Evolutionary conservation across 1,284 basidiomycete species (phyloP), one percentile per base, ranked within the genome.

Genomic region (Trametes sp.): DNA sequence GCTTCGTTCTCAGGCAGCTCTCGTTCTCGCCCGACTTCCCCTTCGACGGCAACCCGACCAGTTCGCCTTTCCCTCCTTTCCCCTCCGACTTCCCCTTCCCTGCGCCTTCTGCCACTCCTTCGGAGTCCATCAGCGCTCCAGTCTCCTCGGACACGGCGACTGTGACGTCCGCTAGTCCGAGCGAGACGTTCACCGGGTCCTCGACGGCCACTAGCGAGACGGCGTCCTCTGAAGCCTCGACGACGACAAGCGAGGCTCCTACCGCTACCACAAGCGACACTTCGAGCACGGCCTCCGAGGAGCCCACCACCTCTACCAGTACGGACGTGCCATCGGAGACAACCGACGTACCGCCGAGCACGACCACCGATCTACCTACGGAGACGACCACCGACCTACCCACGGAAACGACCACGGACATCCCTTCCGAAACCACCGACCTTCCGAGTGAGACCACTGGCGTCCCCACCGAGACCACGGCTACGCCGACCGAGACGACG

Each of bases 61-160:
- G 41, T 31, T 45, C 50, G 14, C 50, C 50, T 11, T 59, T 53
- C 51, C 51, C 57, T 26, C 51, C 57, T 13, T 46, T 52, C 50
- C 51, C 57, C 26, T 59, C 57, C 24, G 21, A 24, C 42, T 52
- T 59, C 51, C 50, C 38, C 3, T 41, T 44, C 16, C 49, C 49
- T 1, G 26, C 24, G 38, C 23, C 38, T n/a, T n/a, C 38, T 19
- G 19, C 2, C 16, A 19, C 35, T 14, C 14, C 35, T 36, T 10
- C 35, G 35, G 35, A 19, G 16, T 41, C 38, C 16, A 3, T 19
- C 16, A n/a, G 38, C 38, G 19, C 3, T 19, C 38, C 38, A 4
- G 38, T 19, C 4, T 41, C 38, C 3, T 41, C 38, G 3, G 38
- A 41, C 3, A 19, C 16, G 16, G 16, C 38, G 7, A 41, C 14